phyloP scores from a whole-genome alignment of 768 basidiomycete genomes.

The Boletus speciosus region DNA sequence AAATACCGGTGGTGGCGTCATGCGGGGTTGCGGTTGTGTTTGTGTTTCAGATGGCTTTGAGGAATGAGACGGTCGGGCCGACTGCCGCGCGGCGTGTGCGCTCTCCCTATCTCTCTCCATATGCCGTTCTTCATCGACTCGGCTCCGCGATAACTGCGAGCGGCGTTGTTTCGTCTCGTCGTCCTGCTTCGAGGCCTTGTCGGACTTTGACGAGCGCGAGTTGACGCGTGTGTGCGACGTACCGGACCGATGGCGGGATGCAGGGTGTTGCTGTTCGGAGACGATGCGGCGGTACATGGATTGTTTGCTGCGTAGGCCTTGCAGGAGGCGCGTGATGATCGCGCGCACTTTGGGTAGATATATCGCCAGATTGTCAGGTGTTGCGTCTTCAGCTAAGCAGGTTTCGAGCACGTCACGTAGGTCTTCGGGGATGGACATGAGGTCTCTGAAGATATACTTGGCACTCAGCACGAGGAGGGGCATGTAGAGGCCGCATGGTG shows the following conservation, averaged over 20 bases:
- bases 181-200: conserved; percentile 37
- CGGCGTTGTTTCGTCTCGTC: conserved; percentile 45
- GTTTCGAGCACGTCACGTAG: conserved; percentile 85
- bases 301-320: conserved; percentile 92
- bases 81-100: conserved; percentile 36
- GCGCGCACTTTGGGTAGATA: conserved; percentile 88
- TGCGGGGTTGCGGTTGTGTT: conserved; percentile 27
- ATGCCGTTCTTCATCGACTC: conserved; percentile 36
- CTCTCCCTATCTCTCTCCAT: conserved; percentile 39
- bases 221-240: conserved; percentile 51
- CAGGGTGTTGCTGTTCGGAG: conserved; percentile 50
- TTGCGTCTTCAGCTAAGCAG: conserved; percentile 89
- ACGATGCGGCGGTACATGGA: conserved; percentile 77
- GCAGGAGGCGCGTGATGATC: conserved; percentile 90
- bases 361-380: conserved; percentile 75
- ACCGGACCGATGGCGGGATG: conserved; percentile 41
- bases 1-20: conserved; percentile 28
- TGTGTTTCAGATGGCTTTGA: conserved; percentile 35
- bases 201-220: conserved; percentile 54
- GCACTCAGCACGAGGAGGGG: conserved; percentile 9
- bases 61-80: conserved; percentile 40
- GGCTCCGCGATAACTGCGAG: conserved; percentile 44
- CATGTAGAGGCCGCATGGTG: conserved; percentile 8
- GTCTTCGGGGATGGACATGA: conserved; percentile 83
- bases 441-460: conserved; percentile 56